Conservation (phyloP, 768 basidiomycete species). For the Fistulinella prunicolor region DNA sequence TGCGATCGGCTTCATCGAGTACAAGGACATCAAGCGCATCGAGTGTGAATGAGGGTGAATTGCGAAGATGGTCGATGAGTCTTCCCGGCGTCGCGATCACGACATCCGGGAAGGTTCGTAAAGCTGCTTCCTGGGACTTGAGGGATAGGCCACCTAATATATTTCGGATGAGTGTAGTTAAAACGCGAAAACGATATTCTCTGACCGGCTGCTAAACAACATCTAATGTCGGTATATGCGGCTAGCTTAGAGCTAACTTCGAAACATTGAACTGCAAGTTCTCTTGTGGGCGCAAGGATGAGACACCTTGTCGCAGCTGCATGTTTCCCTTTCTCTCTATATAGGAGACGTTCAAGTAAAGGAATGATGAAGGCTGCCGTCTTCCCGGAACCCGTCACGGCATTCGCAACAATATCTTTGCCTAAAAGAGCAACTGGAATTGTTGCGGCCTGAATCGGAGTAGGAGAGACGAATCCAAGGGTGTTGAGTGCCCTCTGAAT, state of each 20-base stretch:
- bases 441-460: conserved; percentile 92
- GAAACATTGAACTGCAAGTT: conserved; percentile 93
- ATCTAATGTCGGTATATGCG: conserved; percentile 82
- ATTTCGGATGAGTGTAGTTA: conserved; percentile 4
- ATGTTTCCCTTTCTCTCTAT: conserved; percentile 85
- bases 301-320: conserved; percentile 87
- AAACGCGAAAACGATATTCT: conserved; percentile 4
- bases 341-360: conserved; percentile 87
- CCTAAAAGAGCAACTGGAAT: conserved; percentile 93
- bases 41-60: conserved; percentile 89
- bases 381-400: conserved; percentile 97
- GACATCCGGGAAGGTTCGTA: conserved; percentile 88
- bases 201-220: conserved; percentile 89
- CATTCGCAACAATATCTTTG: conserved; percentile 93
- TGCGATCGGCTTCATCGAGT: conserved; percentile 96
- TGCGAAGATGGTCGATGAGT: conserved; percentile 95
- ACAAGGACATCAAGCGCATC: conserved; percentile 92
- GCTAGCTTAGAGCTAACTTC: conserved; percentile 87
- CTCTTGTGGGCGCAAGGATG: conserved; percentile 90
- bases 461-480: conserved; percentile 79
- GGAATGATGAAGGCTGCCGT: conserved; percentile 97
- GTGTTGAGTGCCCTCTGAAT: conserved; percentile 87
- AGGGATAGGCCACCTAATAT: conserved; percentile 82
- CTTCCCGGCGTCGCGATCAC: conserved; percentile 97
- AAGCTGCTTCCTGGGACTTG: conserved; percentile 83